Base-by-base conservation (phyloP, 2,329 filamentous ascomycete genomes). In the Aspergillus sp. region DNA sequence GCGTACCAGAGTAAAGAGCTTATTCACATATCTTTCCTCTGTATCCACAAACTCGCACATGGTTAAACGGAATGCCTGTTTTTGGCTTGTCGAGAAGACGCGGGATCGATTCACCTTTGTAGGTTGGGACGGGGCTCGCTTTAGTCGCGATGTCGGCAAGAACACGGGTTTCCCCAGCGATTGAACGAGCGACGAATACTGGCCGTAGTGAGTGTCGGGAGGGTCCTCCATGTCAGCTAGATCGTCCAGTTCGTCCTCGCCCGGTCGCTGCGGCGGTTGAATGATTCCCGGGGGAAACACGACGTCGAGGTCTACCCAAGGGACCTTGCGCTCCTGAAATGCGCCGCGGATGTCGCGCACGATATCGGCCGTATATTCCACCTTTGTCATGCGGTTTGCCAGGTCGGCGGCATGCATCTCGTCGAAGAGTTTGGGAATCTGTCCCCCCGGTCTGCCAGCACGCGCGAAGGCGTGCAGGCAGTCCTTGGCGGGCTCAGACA, bases 361-460 rank as follows among this genome's bases (percentile, higher is more conserved):
- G 26, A 95, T 85, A 16, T 92, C 88, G 45, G 81, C 78, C 1
- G 87, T 85, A 72, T 92, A 90, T 51, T 96, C 92, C 64, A 94
- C 88, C 77, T 85, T 88, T 63, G 88, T 84, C 88, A 98, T 95
- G 54, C 87, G 86, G 74, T 90, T 89, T 55, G 94, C 93, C 60
- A 99, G 79, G 69, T 96, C 91, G 49, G 93, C 95, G 20, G 94
- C 92, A 83, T 99, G 95, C 75, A 94, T 88, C 73, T 97, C 92
- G 63, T 90, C 86, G 76, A 98, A 98, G 60, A 96, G 82, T 49
- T 83, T 81, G 20, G 89, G 85, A 1, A 85, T 83, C 47, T 87
- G 88, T 46, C 85, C 86, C 54, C 85, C 81, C 58, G 84, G 82
- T 22, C 81, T 81, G 68, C 82, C 75, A 24, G 80, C 76, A 62